Conservation (phyloP, 306 rosid species). For the Prinsepia uniflora region DNA sequence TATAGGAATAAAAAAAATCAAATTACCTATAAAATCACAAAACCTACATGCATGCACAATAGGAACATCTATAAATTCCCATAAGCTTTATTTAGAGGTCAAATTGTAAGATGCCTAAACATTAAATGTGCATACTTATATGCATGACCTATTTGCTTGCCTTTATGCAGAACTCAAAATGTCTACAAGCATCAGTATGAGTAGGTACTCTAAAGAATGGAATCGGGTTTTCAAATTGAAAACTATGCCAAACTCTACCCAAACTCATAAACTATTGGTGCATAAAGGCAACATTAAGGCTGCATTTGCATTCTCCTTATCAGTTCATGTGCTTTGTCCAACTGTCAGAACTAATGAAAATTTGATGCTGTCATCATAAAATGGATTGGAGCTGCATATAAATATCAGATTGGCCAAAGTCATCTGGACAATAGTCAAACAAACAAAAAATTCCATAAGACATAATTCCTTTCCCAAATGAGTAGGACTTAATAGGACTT, state of each 20-base stretch:
- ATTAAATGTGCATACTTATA: background rate
- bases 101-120: background rate
- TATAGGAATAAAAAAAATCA: background rate
- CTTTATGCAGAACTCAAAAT: conserved; percentile 2
- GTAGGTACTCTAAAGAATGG: no score
- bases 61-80: background rate
- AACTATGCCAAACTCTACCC: conserved; percentile 40
- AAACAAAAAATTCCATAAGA: background rate
- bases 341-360: no score
- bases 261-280: no score
- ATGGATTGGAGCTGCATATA: conserved; percentile 11
- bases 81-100: background rate
- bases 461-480: background rate
- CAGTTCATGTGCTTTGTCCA: conserved; percentile 51
- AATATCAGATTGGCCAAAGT: background rate
- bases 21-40: background rate
- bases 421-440: background rate
- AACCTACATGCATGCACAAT: background rate
- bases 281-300: no score
- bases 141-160: background rate
- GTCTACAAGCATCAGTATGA: no score
- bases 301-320: conserved; percentile 57
- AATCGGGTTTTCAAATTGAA: conserved; percentile 29
- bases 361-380: conserved; percentile 8
- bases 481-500: background rate